Base-by-base conservation (phyloP, 139 green algal species). In the Chlamydomonas eustigma region DNA sequence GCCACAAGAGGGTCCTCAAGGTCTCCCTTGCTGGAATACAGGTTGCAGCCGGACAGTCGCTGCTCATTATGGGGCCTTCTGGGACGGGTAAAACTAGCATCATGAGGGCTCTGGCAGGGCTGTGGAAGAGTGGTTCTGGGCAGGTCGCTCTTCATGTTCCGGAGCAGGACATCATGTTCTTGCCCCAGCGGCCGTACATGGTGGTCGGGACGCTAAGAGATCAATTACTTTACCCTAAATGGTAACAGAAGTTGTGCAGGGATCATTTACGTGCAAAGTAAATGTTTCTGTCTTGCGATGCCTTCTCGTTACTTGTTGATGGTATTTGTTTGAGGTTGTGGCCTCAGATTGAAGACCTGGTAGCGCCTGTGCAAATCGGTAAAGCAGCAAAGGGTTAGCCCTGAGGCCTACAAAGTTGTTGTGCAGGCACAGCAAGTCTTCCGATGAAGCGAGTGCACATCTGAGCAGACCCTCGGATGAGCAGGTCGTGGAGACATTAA, bases 121-220 rank as follows among this genome's bases (percentile, higher is more conserved):
- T 98, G 28, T 98, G 95, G 95, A 79, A 71, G 34, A 77, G 66
- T 24, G 92, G 93, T 33, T 38, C 24, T 3, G 93, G 93, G 24
- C 68, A 37, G 5, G 88, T 97, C 38, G 30, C 30, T 25, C 28
- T 80, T 38, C 32, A 66, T n/a, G 65, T 35, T 12, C 3, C 35
- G 0, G 37, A 74, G 3, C 39, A 58, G 18, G 33, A 78, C 22
- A 77, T 90, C 28, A 84, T 90, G 81, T 92, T 99, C 82, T 79
- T 99, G 73, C 95, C 95, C 3, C 95, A 99, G 84, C 86, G 89
- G 67, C 95, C 95, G 0, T 99, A 99, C 85, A 91, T 99, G 85
- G 93, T 98, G 50, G 87, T 99, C 58, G 95, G 94, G 66, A 92
- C 82, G 25, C 87, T 98, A 2, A 37, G 90, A 3, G 90, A 98